Conservation (phyloP, 2,329 filamentous ascomycete genomes). For the Pseudomassariella vexata region DNA sequence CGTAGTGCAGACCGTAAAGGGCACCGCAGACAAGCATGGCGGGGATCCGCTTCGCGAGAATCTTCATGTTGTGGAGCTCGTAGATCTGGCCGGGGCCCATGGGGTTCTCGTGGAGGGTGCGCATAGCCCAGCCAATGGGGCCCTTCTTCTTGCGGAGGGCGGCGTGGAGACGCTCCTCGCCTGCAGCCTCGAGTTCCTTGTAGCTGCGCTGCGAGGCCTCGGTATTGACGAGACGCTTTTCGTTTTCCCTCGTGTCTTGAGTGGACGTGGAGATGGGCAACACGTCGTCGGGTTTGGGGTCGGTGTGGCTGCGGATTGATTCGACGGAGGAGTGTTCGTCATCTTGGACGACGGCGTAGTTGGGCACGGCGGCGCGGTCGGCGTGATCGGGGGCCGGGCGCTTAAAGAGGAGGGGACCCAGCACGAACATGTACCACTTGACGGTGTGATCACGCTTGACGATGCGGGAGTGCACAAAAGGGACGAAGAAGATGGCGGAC, state of each 20-base stretch:
- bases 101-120: constrained; percentile 66
- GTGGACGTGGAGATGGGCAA: too few species aligned
- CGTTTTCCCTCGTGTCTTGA: constrained; percentile 25
- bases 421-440: constrained; percentile 56
- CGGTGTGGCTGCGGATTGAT: constrained; percentile 16
- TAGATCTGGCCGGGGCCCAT: constrained; percentile 69
- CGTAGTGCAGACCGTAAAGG: constrained; percentile 75
- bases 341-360: constrained; percentile 74
- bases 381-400: constrained; percentile 50
- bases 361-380: constrained; percentile 55
- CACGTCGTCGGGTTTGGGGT: constrained; percentile 17
- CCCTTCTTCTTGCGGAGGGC: constrained; percentile 57
- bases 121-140: constrained; percentile 80
- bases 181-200: constrained; percentile 54
- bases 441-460: constrained; percentile 63
- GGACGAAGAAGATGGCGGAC: constrained; percentile 66
- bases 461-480: constrained; percentile 60
- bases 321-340: too few species aligned
- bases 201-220: constrained; percentile 52
- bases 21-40: constrained; percentile 57
- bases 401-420: constrained; percentile 58
- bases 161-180: constrained; percentile 52
- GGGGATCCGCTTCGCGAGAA: constrained; percentile 59
- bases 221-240: constrained; percentile 36
- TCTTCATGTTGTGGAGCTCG: constrained; percentile 65